A percentile compares a stretch with the other conserved stretches of the same genome.
Conservation (phyloP, 75 land plant genomes). For the Sequoia sempervirens region DNA sequence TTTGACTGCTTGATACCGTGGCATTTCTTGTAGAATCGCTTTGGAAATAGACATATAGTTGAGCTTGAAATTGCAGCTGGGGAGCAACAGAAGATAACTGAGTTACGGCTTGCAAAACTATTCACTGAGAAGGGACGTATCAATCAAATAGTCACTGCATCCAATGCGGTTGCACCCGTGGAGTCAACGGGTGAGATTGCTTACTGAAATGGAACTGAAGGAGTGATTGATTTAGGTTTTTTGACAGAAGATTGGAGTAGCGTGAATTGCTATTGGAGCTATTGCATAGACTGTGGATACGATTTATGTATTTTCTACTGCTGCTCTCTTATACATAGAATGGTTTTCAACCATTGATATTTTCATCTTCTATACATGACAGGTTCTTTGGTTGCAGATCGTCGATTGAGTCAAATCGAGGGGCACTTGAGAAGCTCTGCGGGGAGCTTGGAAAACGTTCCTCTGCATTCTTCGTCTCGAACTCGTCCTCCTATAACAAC, state of each 20-base stretch:
- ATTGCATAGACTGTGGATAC: not conserved
- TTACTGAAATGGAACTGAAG: not conserved
- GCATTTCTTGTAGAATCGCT: constrained; percentile 48
- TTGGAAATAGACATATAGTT: constrained; percentile 66
- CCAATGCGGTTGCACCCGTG: not conserved
- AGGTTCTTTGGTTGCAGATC: constrained; percentile 35
- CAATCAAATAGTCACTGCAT: not conserved
- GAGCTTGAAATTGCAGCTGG: constrained; percentile 78
- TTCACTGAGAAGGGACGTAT: constrained; percentile 16
- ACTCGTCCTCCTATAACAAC: constrained; percentile 92
- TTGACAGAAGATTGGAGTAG: not conserved
- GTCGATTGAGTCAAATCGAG: constrained; percentile 54
- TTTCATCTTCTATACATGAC: constrained; percentile 10
- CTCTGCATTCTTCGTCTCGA: constrained; percentile 16
- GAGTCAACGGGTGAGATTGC: not conserved
- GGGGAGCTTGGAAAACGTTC: constrained; percentile 12
- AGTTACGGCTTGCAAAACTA: constrained; percentile 76
- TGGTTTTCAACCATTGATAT: constrained; percentile 16
- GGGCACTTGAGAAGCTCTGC: constrained; percentile 35
- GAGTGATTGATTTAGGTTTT: not conserved
- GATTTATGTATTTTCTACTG: not conserved
- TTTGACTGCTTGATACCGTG: not conserved
- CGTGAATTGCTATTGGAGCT: not conserved
- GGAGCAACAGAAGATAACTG: constrained; percentile 89
- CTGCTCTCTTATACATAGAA: not conserved